These are phyloP conservation scores for Fusarium redolens DNA, from an alignment of 2,329 filamentous ascomycete genomes.

Conservation along the genomic window DNA sequence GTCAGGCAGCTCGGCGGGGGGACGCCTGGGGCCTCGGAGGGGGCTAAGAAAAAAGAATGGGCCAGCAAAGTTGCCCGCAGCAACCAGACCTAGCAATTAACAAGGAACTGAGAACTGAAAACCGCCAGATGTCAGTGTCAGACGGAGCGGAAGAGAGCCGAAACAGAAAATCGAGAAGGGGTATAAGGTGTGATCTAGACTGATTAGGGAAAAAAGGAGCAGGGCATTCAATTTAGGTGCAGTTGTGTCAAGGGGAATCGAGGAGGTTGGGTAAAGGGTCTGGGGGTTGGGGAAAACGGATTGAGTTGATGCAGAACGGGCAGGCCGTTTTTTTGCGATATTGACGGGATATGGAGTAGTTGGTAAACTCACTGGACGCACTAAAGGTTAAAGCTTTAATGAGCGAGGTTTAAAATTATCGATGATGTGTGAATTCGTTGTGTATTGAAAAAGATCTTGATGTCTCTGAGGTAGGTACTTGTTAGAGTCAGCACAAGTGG, in stretches of 20 bases:
- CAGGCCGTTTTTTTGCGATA: slow-evolving; percentile 27
- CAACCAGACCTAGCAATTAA: slow-evolving; percentile 37
- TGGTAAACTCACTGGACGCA: slow-evolving; percentile 19
- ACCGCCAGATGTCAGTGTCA: slow-evolving; percentile 15
- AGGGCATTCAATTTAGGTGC: slow-evolving; percentile 31
- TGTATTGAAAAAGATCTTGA: not conserved
- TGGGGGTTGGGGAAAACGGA: slow-evolving; percentile 32
- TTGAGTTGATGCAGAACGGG: slow-evolving; percentile 12
- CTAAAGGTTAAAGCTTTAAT: slow-evolving; percentile 3
- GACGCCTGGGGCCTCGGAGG: slow-evolving; percentile 9
- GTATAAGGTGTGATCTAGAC: slow-evolving; percentile 1
- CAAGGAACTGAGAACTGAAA: slow-evolving; percentile 7
- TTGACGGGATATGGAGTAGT: not conserved
- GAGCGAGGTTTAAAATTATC: slow-evolving; percentile 4
- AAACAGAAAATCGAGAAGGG: slow-evolving; percentile 8
- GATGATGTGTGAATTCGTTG: slow-evolving; percentile 9
- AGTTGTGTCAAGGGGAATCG: slow-evolving; percentile 16
- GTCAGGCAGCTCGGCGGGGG: slow-evolving; percentile 3
- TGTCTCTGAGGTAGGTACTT: not conserved
- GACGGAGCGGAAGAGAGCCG: slow-evolving; percentile 28
- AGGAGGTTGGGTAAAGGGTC: slow-evolving; percentile 25
- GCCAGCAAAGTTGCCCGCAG: slow-evolving; percentile 44
- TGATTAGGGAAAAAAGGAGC: slow-evolving; percentile 2
- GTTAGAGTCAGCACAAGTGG: not conserved
- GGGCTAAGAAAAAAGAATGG: slow-evolving; percentile 31